These are phyloP conservation scores for Magnusiomyces fungicola DNA, from an alignment of 1,139 yeast species.

Conservation along the genomic window DNA sequence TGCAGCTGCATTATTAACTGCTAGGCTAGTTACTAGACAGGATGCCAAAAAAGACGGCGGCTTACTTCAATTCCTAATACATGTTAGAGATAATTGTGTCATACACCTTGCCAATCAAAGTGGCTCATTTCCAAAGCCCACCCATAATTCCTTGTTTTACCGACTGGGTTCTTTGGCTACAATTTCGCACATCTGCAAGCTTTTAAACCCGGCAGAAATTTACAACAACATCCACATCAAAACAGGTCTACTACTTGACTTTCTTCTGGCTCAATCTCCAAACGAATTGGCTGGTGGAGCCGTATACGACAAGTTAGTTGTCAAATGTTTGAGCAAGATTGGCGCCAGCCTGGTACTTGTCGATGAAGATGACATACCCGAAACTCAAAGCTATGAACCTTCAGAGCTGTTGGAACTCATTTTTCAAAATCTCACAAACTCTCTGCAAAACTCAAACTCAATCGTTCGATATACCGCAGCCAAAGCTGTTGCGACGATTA, in stretches of 20 bases:
- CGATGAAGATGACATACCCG: conserved; percentile 7
- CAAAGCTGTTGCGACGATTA: conserved; percentile 40
- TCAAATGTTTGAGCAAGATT: conserved; percentile 36
- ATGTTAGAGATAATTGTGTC: no score
- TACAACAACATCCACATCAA: not conserved
- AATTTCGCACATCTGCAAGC: conserved; percentile 17
- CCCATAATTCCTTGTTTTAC: conserved; percentile 11
- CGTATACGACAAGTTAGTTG: conserved; percentile 20
- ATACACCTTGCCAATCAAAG: no score
- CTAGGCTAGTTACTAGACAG: conserved; percentile 37
- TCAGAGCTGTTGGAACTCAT: conserved; percentile 37
- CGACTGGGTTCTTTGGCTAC: conserved; percentile 24
- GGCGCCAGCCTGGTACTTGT: conserved; percentile 13
- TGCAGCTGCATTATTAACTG: conserved; percentile 38
- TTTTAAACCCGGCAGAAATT: conserved; percentile 16
- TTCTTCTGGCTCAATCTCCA: not conserved
- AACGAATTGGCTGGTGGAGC: not conserved
- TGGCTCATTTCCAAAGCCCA: not conserved
- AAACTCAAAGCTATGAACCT: conserved; percentile 7
- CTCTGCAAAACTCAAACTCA: conserved; percentile 35
- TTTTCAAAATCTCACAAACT: conserved; percentile 31
- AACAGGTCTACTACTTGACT: not conserved
- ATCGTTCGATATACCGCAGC: conserved; percentile 40
- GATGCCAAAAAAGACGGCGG: conserved; percentile 24
- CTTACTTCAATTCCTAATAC: not conserved